A percentile compares a stretch with the other conserved stretches of the same genome.
phyloP scores from a whole-genome alignment of 2,329 filamentous ascomycete genomes.

The Colletotrichum trifolii region DNA sequence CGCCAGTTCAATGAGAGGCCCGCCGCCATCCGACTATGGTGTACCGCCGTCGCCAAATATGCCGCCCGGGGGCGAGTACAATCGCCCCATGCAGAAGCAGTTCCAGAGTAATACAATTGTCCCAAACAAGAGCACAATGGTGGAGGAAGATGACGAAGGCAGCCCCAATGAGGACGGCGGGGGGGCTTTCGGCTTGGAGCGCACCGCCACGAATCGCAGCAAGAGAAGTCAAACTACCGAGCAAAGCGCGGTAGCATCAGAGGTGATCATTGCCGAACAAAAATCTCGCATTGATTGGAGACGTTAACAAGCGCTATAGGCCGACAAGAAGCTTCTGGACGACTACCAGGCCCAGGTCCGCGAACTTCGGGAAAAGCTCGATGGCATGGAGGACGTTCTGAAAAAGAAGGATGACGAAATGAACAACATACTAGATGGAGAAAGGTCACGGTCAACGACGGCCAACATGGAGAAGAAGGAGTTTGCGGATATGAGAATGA shows the following conservation, averaged over 20 bases:
- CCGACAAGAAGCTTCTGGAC: constrained; percentile 77
- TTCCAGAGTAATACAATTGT: constrained; percentile 97
- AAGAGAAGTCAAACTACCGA: constrained; percentile 45
- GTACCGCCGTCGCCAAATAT: constrained; percentile 70
- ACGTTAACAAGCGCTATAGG: constrained; percentile 49
- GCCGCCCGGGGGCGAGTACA: constrained; percentile 70
- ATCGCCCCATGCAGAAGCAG: constrained; percentile 84
- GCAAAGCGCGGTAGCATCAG: constrained; percentile 48
- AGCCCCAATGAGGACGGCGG: constrained; percentile 67
- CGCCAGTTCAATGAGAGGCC: constrained; percentile 67
- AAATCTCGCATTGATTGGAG: constrained; percentile 32
- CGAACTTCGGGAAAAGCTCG: constrained; percentile 79
- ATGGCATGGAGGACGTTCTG: constrained; percentile 75
- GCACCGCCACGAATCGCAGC: constrained; percentile 40
- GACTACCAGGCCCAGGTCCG: constrained; percentile 85
- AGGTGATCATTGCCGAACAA: constrained; percentile 46
- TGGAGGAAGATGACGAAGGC: constrained; percentile 90
- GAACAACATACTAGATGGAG: constrained; percentile 66
- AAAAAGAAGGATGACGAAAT: constrained; percentile 80
- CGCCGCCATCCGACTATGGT: constrained; percentile 56
- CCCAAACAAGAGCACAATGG: constrained; percentile 96
- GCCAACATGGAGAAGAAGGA: constrained; percentile 75
- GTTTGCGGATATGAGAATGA: constrained; percentile 72
- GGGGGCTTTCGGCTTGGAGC: constrained; percentile 72
- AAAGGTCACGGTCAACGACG: constrained; percentile 63